Percentiles rank a stretch among this genome's conserved stretches.
Conservation (phyloP, 2,329 filamentous ascomycete genomes). For the Sordariomycetes sp. region DNA sequence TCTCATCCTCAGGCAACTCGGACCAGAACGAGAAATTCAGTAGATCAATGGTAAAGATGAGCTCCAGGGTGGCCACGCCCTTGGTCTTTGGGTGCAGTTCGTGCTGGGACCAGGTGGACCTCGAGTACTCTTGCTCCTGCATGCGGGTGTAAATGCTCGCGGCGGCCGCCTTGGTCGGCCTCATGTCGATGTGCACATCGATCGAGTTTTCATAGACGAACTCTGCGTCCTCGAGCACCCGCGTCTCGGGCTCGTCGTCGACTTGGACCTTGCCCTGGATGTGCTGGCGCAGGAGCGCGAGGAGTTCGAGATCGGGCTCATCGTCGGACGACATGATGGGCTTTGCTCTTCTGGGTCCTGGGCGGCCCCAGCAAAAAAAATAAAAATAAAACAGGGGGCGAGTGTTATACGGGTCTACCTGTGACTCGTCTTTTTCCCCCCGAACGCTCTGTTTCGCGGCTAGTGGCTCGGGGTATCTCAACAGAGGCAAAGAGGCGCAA, state of each 20-base stretch:
- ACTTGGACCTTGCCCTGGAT: slow-evolving; percentile 46
- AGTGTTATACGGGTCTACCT: too few relatives aligned
- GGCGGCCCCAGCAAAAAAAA: background rate
- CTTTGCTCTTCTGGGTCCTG: background rate
- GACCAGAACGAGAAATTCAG: slow-evolving; percentile 98
- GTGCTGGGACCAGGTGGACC: slow-evolving; percentile 75
- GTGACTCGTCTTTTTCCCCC: too few relatives aligned
- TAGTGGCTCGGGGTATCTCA: too few relatives aligned
- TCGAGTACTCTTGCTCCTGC: slow-evolving; percentile 72
- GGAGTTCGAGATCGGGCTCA: slow-evolving; percentile 76
- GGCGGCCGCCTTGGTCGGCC: slow-evolving; percentile 70
- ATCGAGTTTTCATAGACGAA: slow-evolving; percentile 86
- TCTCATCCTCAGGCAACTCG: slow-evolving; percentile 50
- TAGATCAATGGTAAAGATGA: slow-evolving; percentile 95
- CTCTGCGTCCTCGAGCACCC: slow-evolving; percentile 70
- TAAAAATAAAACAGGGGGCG: background rate
- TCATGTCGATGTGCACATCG: slow-evolving; percentile 80
- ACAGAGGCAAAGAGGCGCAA: too few relatives aligned
- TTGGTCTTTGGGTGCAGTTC: slow-evolving; percentile 78
- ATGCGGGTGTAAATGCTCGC: slow-evolving; percentile 68
- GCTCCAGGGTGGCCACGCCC: slow-evolving; percentile 68
- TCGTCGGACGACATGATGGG: slow-evolving; percentile 55
- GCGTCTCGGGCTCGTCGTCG: slow-evolving; percentile 56
- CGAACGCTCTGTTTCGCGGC: too few relatives aligned
- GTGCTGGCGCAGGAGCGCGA: slow-evolving; percentile 74